These are phyloP conservation scores for Axilococcus clingmanii DNA, from an alignment of 139 green algal species.

Conservation along the genomic window DNA sequence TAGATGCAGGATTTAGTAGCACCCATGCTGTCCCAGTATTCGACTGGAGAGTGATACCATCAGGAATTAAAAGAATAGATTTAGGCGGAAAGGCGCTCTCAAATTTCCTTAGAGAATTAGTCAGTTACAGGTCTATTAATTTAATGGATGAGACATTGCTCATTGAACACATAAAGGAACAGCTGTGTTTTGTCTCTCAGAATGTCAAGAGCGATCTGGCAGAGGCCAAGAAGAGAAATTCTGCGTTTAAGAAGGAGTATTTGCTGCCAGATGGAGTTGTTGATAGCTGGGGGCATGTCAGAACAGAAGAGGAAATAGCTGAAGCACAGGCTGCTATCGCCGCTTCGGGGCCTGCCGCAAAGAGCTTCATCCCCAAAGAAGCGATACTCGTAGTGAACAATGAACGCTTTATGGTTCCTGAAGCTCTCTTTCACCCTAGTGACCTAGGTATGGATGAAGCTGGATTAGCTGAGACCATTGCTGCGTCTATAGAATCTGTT, in stretches of 20 bases:
- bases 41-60: conserved; percentile 28
- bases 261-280: conserved; percentile 90
- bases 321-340: conserved; percentile 9
- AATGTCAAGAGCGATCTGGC: conserved; percentile 41
- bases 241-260: conserved; percentile 53
- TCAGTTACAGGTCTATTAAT: conserved; percentile 86
- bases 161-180: conserved; percentile 90
- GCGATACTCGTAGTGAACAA: conserved; percentile 76
- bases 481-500: conserved; percentile 24
- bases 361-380: too few relatives aligned
- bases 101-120: conserved; percentile 94
- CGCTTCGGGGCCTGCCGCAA: too few relatives aligned
- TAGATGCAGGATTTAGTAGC: conserved; percentile 72
- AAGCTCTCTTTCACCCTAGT: conserved; percentile 71
- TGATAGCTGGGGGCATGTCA: conserved; percentile 68
- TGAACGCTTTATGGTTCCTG: conserved; percentile 96
- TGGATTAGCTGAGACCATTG: conserved; percentile 41
- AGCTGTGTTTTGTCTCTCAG: conserved; percentile 74
- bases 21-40: conserved; percentile 74
- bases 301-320: conserved; percentile 2
- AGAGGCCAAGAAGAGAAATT: conserved; percentile 20
- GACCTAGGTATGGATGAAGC: conserved; percentile 52
- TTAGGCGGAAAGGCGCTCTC: conserved; percentile 96
- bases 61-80: conserved; percentile 69
- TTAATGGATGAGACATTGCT: conserved; percentile 93